phyloP scores from a whole-genome alignment of 1,284 basidiomycete species.

The Dichomitus squalens region DNA sequence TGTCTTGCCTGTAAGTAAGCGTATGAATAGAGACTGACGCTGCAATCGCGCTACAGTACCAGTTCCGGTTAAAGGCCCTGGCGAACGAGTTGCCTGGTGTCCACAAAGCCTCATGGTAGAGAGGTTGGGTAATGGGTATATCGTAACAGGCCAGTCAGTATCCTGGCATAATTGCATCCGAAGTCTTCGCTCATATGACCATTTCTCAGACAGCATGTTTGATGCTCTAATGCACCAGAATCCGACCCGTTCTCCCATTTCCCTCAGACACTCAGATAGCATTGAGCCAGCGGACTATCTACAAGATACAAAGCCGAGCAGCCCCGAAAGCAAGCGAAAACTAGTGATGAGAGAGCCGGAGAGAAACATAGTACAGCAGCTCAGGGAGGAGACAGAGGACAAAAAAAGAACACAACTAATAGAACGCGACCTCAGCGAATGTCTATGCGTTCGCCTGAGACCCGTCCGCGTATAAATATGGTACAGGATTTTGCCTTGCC shows the following conservation, averaged over 20 bases:
- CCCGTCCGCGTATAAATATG: slow-evolving; percentile 8
- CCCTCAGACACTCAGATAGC: not conserved
- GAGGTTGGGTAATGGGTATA: not conserved
- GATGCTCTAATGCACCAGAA: not conserved
- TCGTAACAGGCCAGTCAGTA: slow-evolving; percentile 11
- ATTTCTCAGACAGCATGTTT: not conserved
- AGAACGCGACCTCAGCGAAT: not conserved
- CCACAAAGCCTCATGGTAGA: slow-evolving; percentile 82
- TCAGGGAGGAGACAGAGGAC: not conserved
- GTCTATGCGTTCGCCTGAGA: not conserved
- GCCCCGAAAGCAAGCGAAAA: slow-evolving; percentile 9
- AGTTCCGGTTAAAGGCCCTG: slow-evolving; percentile 86
- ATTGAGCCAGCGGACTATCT: not conserved
- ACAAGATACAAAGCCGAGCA: not conserved
- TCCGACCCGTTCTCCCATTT: not conserved
- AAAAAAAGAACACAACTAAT: not conserved
- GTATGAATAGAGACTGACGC: not conserved
- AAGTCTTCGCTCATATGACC: not conserved
- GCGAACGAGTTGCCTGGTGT: slow-evolving; percentile 84
- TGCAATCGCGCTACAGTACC: slow-evolving; percentile 56
- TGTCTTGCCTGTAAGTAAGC: slow-evolving; percentile 32
- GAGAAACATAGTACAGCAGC: not conserved
- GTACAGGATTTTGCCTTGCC: slow-evolving; percentile 9
- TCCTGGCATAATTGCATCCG: not conserved
- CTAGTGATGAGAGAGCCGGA: not conserved